Conservation (phyloP, 2,329 filamentous ascomycete species). For the Chlorencoelia australis region DNA sequence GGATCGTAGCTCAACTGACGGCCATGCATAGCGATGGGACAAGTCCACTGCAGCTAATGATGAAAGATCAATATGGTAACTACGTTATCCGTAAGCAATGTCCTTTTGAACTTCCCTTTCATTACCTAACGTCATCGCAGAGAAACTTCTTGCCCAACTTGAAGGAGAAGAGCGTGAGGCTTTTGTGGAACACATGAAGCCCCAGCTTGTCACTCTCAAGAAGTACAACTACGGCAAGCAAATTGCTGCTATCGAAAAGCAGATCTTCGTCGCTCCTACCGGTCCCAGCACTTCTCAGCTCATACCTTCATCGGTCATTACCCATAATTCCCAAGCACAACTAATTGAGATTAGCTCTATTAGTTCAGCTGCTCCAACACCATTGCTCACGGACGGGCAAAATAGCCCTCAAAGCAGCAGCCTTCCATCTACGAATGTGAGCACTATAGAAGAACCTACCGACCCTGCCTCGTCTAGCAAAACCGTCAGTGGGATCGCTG, state of each 20-base stretch:
- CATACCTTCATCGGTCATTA: constrained; percentile 14
- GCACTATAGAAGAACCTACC: constrained; percentile 30
- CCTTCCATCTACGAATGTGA: constrained; percentile 52
- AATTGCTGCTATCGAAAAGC: constrained; percentile 51
- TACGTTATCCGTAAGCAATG: constrained; percentile 85
- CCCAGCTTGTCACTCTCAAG: constrained; percentile 51
- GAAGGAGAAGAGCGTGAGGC: constrained; percentile 47
- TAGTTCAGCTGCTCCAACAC: constrained; percentile 50
- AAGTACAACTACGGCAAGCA: constrained; percentile 57
- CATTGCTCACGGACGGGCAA: constrained; percentile 55
- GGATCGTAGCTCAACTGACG: constrained; percentile 56
- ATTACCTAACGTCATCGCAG: constrained; percentile 34
- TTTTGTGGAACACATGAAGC: constrained; percentile 54
- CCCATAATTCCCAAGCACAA: constrained; percentile 24
- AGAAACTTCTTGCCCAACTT: constrained; percentile 65
- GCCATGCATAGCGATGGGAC: constrained; percentile 52
- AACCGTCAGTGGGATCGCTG: constrained; percentile 10
- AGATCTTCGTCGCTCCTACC: constrained; percentile 31
- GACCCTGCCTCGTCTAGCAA: constrained; percentile 18
- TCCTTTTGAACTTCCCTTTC: neutral
- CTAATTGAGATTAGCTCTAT: constrained; percentile 38
- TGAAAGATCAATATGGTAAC: constrained; percentile 89
- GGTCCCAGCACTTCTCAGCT: constrained; percentile 9
- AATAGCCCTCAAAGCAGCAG: constrained; percentile 61
- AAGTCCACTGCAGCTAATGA: constrained; percentile 62